Conservation (phyloP, 169 alveolate species). For the Plasmodium inui region DNA sequence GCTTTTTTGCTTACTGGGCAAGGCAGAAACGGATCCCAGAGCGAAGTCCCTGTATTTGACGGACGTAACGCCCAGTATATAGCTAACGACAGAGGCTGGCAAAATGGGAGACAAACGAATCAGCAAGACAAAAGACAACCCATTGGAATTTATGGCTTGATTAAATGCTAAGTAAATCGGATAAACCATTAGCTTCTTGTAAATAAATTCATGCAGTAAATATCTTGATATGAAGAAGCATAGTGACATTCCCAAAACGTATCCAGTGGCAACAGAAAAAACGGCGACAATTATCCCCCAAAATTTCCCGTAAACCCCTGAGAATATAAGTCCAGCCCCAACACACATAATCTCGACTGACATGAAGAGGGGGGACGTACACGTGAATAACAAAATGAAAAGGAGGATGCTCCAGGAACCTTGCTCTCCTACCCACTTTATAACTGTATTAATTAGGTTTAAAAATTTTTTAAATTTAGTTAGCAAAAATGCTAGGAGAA, state of each 20-base stretch:
- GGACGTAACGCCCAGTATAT: constrained; percentile 70
- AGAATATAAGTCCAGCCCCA: constrained; percentile 70
- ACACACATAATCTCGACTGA: constrained; percentile 77
- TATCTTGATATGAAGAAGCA: constrained; percentile 73
- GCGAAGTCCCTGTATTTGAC: constrained; percentile 64
- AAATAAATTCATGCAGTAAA: constrained; percentile 66
- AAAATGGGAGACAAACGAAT: constrained; percentile 75
- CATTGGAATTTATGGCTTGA: constrained; percentile 74
- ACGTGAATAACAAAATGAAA: constrained; percentile 56
- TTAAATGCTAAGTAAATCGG: constrained; percentile 76
- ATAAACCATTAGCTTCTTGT: constrained; percentile 62
- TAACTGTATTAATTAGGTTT: constrained; percentile 23
- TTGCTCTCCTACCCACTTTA: constrained; percentile 73
- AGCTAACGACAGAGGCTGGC: constrained; percentile 75
- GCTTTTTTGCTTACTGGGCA: constrained; percentile 38
- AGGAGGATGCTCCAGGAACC: constrained; percentile 75
- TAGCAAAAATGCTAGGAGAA: constrained; percentile 11
- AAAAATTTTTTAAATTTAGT: constrained; percentile 56
- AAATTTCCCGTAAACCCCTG: constrained; percentile 72
- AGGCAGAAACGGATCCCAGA: constrained; percentile 70
- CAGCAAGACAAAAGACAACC: constrained; percentile 63
- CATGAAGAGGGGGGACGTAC: constrained; percentile 58
- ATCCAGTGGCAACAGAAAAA: constrained; percentile 54
- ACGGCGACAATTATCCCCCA: constrained; percentile 66
- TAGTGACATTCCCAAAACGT: constrained; percentile 73